Evolutionary conservation across 768 basidiomycete genomes (phyloP), one percentile per base, ranked within the genome.

Genomic region (Porpolomopsis calyptriformis): DNA sequence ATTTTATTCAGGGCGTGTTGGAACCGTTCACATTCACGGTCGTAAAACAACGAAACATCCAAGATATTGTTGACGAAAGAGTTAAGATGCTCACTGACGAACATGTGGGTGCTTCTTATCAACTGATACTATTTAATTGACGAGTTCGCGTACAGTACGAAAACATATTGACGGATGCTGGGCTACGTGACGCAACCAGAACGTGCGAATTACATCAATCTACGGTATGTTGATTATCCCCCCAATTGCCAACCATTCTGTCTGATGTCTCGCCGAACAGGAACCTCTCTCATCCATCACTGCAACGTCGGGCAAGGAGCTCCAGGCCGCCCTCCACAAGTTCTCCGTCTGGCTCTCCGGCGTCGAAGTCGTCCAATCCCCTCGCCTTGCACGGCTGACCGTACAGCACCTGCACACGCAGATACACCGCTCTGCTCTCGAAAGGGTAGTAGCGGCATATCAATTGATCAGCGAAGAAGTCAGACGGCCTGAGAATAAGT

Each of bases 271-370:
- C 23, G 27, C 18, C 27, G 35, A 26, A 27, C 34, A 76, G 75
- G 72, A 75, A 48, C 88, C 87, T 0, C 74, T 98, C 9, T 87
- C 93, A 0, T 83, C 74, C 34, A 62, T 85, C 6, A 81, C 85
- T 1, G 64, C 73, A 0, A 78, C 84, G 2, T 73, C 81, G 41
- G 76, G 88, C 0, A 57, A 74, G 9, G 67, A 76, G 9, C 70
- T 97, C 33, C 73, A 82, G 40, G 53, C 61, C 5, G 70, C 86
- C 0, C 72, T 96, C 8, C 70, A 64, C 12, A 68, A 67, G 35
- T 96, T 98, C 65, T 84, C 91, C 1, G 58, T 69, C 1, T 98
- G 92, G 85, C 78, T 98, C 2, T 84, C 88, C 4, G 77, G 80
- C 1, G 71, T 80, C 22, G 86, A 88, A 52, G 82, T 91, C 11